A percentile compares a stretch with the other conserved stretches of the same genome.
These are phyloP conservation scores for Botrytis cinerea DNA, from an alignment of 2,329 filamentous ascomycete species.

Conservation along the genomic window DNA sequence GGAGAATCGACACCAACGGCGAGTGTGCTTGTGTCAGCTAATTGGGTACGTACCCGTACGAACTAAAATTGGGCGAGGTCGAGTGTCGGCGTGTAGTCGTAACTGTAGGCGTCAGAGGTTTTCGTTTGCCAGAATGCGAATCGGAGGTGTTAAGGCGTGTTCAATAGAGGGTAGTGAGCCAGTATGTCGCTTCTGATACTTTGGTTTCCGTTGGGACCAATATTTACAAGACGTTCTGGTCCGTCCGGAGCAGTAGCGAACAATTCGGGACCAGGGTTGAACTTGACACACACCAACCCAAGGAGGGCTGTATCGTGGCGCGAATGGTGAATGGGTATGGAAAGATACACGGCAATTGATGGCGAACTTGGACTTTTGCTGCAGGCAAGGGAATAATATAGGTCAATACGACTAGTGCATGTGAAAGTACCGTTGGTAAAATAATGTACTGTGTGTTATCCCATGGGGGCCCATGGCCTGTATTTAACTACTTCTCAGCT, in stretches of 20 bases:
- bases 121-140: conserved; percentile 1
- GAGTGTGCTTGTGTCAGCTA: neutral
- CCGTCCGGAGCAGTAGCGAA: neutral
- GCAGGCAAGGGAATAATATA: neutral
- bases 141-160: neutral
- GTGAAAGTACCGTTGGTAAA: neutral
- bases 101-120: neutral
- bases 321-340: neutral
- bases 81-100: neutral
- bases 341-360: neutral
- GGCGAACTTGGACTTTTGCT: neutral
- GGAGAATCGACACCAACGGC: neutral
- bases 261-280: neutral
- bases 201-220: conserved; percentile 10
- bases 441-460: neutral
- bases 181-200: conserved; percentile 4
- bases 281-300: neutral
- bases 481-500: conserved; percentile 8
- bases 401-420: neutral
- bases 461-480: neutral
- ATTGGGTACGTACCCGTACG: neutral
- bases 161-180: neutral
- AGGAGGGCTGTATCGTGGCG: conserved; percentile 15
- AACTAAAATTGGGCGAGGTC: too few relatives aligned
- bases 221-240: neutral